Percentiles rank a stretch among this genome's conserved stretches.
Conservation (phyloP, 2,329 filamentous ascomycete species). For the Aureobasidium melanogenum region DNA sequence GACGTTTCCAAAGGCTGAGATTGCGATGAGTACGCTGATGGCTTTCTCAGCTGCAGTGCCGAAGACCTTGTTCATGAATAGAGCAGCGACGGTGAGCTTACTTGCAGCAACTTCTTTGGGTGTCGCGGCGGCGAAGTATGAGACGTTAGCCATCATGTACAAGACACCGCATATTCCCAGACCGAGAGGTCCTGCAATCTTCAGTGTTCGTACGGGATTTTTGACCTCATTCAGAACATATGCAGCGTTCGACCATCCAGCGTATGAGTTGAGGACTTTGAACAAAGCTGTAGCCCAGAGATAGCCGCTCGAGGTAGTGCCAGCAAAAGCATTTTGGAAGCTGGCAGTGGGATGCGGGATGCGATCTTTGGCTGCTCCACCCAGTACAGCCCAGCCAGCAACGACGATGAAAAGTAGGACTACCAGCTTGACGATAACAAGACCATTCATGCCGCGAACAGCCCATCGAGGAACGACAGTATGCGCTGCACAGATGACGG, state of each 20-base stretch:
- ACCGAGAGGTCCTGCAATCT: constrained; percentile 43
- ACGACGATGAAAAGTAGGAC: constrained; percentile 10
- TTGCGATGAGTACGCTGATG: constrained; percentile 55
- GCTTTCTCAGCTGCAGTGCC: constrained; percentile 49
- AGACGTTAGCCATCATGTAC: constrained; percentile 59
- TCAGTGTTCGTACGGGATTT: constrained; percentile 45
- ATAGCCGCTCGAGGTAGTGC: constrained; percentile 52
- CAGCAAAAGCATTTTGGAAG: background rate
- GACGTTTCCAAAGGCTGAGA: constrained; percentile 62
- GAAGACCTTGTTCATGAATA: constrained; percentile 39
- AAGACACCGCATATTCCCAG: constrained; percentile 53
- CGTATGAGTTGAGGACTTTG: constrained; percentile 60
- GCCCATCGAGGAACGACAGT: constrained; percentile 25
- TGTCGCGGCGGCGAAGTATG: constrained; percentile 57
- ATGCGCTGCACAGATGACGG: constrained; percentile 30
- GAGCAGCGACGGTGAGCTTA: constrained; percentile 11
- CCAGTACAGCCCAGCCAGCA: constrained; percentile 28
- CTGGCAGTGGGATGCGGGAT: background rate
- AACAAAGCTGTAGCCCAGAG: constrained; percentile 58
- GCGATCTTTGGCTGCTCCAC: constrained; percentile 17
- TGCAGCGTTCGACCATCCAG: constrained; percentile 57
- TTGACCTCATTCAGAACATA: constrained; percentile 65
- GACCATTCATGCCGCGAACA: background rate
- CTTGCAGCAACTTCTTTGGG: constrained; percentile 63
- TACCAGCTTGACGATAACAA: background rate